These are phyloP conservation scores for Acacia melanoxylon DNA, from an alignment of 306 rosid species.

Conservation along the genomic window DNA sequence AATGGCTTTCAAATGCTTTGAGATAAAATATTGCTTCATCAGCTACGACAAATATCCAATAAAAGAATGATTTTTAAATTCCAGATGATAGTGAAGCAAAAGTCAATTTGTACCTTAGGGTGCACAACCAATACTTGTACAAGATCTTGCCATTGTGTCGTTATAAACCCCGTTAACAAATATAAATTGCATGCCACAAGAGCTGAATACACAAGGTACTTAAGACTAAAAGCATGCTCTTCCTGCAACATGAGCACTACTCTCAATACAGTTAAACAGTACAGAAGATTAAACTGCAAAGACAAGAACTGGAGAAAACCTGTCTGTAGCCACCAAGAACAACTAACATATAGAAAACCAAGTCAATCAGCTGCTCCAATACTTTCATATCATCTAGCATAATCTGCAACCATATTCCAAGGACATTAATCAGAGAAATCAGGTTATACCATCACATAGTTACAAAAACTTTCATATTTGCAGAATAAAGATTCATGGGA, in stretches of 20 bases:
- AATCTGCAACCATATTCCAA: conserved; percentile 58
- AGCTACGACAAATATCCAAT: conserved; percentile 22
- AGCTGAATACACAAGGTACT: conserved; percentile 69
- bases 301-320: conserved; percentile 51
- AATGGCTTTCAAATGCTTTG: conserved; percentile 2
- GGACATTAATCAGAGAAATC: conserved; percentile 27
- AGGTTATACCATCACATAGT: conserved; percentile 21
- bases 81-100: conserved; percentile 16
- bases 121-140: conserved; percentile 80
- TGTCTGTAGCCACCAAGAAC: conserved; percentile 68
- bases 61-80: background rate
- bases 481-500: background rate
- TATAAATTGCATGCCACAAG: conserved; percentile 76
- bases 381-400: conserved; percentile 80
- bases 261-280: conserved; percentile 34
- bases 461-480: conserved; percentile 12
- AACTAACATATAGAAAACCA: conserved; percentile 78
- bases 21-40: conserved; percentile 9
- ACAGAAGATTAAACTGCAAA: conserved; percentile 31
- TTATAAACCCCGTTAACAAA: conserved; percentile 71
- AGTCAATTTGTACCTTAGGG: conserved; percentile 66
- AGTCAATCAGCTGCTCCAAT: conserved; percentile 75
- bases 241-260: conserved; percentile 64
- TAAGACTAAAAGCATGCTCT: conserved; percentile 42
- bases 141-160: conserved; percentile 88